These are phyloP conservation scores for Coemansia sp. DNA, from an alignment of 192 early-diverging fungal species.

Conservation along the genomic window DNA sequence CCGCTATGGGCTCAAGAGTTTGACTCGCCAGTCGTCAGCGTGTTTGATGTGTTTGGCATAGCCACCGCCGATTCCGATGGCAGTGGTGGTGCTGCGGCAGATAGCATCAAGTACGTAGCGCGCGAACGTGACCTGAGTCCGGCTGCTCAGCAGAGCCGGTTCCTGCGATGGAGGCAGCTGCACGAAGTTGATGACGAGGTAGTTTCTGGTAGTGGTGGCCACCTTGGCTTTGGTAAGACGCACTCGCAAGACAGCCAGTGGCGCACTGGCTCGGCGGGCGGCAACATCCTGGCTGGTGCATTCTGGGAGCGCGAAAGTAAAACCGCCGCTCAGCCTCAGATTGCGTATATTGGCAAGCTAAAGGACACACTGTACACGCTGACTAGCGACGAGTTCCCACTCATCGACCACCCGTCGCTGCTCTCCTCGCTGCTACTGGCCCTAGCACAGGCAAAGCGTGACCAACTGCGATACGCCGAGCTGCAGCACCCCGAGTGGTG, in stretches of 20 bases:
- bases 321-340: constrained; percentile 17
- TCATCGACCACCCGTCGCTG: constrained; percentile 51
- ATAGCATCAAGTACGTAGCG: constrained; percentile 30
- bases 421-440: constrained; percentile 48
- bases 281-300: constrained; percentile 34
- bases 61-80: constrained; percentile 19
- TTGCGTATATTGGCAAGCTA: constrained; percentile 65
- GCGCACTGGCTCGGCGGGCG: constrained; percentile 47
- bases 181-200: constrained; percentile 27
- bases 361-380: constrained; percentile 71
- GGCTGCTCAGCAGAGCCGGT: constrained; percentile 27
- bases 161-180: constrained; percentile 25
- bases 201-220: neutral
- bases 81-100: neutral
- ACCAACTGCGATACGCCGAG: constrained; percentile 46
- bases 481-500: constrained; percentile 42
- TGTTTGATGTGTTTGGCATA: constrained; percentile 61
- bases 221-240: neutral
- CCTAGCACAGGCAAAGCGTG: constrained; percentile 31
- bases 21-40: constrained; percentile 53
- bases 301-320: constrained; percentile 46
- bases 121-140: constrained; percentile 35
- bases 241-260: constrained; percentile 26
- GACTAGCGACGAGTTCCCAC: constrained; percentile 65
- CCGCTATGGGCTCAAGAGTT: constrained; percentile 59